phyloP scores from a whole-genome alignment of 768 basidiomycete genomes.

The Trametes villosa region DNA sequence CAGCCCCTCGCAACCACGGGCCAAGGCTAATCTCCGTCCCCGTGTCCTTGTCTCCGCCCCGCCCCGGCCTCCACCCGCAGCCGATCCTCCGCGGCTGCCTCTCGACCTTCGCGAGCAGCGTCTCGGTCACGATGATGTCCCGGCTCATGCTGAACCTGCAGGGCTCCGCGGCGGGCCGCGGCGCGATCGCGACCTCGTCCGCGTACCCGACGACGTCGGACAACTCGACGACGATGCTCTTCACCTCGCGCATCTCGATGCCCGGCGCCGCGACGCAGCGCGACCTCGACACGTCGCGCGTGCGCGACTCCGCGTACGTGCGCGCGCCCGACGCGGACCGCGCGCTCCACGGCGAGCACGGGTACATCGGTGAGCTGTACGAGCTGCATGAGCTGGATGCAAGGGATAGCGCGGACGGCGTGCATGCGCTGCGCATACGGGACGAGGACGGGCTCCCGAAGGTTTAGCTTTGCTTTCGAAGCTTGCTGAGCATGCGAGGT shows the following conservation, averaged over 20 bases:
- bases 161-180: slow-evolving; percentile 35
- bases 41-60: neutral
- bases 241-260: slow-evolving; percentile 28
- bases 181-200: slow-evolving; percentile 4
- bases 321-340: neutral
- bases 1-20: slow-evolving; percentile 31
- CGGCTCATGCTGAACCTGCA: slow-evolving; percentile 62
- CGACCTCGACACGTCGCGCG: neutral
- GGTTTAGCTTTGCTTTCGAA: no score
- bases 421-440: neutral
- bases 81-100: slow-evolving; percentile 50
- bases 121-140: slow-evolving; percentile 57
- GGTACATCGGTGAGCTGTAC: slow-evolving; percentile 19
- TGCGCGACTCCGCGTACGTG: slow-evolving; percentile 6
- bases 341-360: neutral
- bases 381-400: slow-evolving; percentile 13
- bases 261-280: slow-evolving; percentile 2
- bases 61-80: slow-evolving; percentile 30
- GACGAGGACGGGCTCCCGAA: neutral
- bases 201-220: slow-evolving; percentile 15
- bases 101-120: slow-evolving; percentile 56
- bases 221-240: slow-evolving; percentile 24
- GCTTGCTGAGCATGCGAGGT: neutral
- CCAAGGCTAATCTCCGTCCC: neutral
- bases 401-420: neutral